Evolutionary conservation across 306 rosid genomes (phyloP).

Genomic region (Prunus campanulata): DNA sequence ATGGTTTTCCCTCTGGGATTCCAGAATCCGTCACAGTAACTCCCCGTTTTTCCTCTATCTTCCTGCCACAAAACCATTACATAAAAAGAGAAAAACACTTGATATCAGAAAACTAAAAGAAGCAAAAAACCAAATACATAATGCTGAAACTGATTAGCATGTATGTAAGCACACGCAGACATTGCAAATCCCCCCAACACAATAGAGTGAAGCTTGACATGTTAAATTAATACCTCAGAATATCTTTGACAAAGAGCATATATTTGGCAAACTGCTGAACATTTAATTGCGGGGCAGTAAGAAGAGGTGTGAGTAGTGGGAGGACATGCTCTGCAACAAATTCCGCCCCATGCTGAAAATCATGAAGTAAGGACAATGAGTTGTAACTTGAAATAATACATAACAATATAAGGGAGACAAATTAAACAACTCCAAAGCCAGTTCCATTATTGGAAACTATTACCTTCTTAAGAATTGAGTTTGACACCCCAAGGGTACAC

Average conservation of each 20-base stretch:
- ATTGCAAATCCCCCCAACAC: background rate
- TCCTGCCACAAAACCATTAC: slow-evolving; percentile 43
- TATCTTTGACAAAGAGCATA: slow-evolving; percentile 97
- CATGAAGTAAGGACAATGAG: slow-evolving; percentile 29
- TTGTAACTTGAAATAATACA: background rate
- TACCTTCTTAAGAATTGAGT: slow-evolving; percentile 90
- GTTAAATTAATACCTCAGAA: slow-evolving; percentile 58
- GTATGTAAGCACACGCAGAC: slow-evolving; percentile 2
- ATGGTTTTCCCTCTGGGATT: slow-evolving; percentile 57
- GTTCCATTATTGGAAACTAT: background rate
- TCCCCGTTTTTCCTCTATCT: slow-evolving; percentile 94
- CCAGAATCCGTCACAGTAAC: slow-evolving; percentile 78
- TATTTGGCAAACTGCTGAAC: slow-evolving; percentile 98
- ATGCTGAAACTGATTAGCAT: background rate
- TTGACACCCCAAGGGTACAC: slow-evolving; percentile 99
- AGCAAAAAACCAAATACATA: background rate
- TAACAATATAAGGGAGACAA: slow-evolving; percentile 16
- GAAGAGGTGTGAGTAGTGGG: slow-evolving; percentile 76
- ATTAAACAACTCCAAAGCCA: background rate
- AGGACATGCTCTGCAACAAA: slow-evolving; percentile 97
- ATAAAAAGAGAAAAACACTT: slow-evolving; percentile 6
- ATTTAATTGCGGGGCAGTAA: slow-evolving; percentile 86
- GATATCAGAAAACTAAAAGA: background rate
- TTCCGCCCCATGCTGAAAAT: slow-evolving; percentile 81
- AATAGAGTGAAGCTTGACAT: background rate